These are phyloP conservation scores for Chimonanthus salicifolius DNA, from an alignment of 164 flowering plant genomes.

Conservation along the genomic window DNA sequence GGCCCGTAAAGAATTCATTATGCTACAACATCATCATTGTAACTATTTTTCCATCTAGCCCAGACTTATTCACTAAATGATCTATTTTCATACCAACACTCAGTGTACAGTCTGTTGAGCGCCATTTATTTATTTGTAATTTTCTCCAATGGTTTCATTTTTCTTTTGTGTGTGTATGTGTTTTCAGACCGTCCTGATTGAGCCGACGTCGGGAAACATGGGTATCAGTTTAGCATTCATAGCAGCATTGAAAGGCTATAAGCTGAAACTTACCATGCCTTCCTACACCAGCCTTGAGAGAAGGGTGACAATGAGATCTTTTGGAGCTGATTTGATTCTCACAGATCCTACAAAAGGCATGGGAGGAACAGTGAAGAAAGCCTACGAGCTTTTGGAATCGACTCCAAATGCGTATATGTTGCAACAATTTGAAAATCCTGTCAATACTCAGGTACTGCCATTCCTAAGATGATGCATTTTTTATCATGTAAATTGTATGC, in stretches of 20 bases:
- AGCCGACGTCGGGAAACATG: constrained; percentile 99
- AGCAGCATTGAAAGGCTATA: constrained; percentile 94
- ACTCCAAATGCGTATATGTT: constrained; percentile 87
- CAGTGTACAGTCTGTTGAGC: no score
- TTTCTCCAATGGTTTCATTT: background rate
- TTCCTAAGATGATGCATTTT: background rate
- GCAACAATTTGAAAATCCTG: constrained; percentile 91
- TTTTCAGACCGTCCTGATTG: constrained; percentile 71
- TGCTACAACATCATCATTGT: no score
- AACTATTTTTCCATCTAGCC: no score
- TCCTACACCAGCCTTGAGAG: constrained; percentile 99
- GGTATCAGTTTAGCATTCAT: constrained; percentile 97
- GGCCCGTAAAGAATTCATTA: no score
- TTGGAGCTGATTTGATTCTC: constrained; percentile 82
- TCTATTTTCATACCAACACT: background rate
- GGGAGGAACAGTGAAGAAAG: constrained; percentile 95
- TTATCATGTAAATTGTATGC: background rate
- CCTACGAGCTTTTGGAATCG: constrained; percentile 66
- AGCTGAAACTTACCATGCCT: constrained; percentile 90
- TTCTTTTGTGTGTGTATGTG: no score
- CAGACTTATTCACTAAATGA: no score
- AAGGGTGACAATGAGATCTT: constrained; percentile 88
- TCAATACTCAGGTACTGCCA: constrained; percentile 63
- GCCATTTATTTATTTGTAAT: background rate
- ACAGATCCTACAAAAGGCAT: constrained; percentile 93